Conservation (phyloP, 1,284 basidiomycete genomes). For the Hemileia vastatrix region DNA sequence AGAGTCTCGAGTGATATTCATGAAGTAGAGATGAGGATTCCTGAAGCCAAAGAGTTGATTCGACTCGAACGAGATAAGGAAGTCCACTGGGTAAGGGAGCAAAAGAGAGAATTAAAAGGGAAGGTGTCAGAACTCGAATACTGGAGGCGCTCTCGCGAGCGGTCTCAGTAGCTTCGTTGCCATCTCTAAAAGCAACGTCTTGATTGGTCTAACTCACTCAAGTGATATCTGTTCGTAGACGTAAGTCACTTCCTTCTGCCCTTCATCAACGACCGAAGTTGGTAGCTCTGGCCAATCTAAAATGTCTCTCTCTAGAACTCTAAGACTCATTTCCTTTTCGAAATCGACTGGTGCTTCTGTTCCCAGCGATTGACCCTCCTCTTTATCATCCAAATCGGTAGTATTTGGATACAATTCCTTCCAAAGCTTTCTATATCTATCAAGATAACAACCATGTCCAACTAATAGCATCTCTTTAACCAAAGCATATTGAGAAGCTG, state of each 20-base stretch:
- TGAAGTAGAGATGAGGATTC: too few species aligned
- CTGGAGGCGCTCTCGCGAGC: too few species aligned
- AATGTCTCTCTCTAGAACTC: background rate
- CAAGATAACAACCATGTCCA: background rate
- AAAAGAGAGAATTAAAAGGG: background rate
- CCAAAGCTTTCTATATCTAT: background rate
- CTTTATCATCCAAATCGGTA: background rate
- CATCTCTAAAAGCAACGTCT: too few species aligned
- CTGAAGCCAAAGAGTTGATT: too few species aligned
- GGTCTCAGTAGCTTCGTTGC: too few species aligned
- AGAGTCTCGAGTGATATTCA: too few species aligned
- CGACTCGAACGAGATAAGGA: too few species aligned
- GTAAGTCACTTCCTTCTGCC: background rate
- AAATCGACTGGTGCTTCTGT: background rate
- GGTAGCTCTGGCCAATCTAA: background rate
- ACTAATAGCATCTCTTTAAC: background rate
- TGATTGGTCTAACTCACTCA: background rate
- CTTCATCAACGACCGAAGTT: background rate
- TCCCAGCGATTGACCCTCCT: background rate
- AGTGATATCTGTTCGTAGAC: background rate
- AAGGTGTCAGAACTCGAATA: too few species aligned
- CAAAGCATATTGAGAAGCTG: too few species aligned
- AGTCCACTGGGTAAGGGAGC: background rate
- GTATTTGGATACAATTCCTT: background rate
- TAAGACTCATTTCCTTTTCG: background rate